phyloP scores from a whole-genome alignment of 352 stramenopile genomes.

The Phytophthora sp. region DNA sequence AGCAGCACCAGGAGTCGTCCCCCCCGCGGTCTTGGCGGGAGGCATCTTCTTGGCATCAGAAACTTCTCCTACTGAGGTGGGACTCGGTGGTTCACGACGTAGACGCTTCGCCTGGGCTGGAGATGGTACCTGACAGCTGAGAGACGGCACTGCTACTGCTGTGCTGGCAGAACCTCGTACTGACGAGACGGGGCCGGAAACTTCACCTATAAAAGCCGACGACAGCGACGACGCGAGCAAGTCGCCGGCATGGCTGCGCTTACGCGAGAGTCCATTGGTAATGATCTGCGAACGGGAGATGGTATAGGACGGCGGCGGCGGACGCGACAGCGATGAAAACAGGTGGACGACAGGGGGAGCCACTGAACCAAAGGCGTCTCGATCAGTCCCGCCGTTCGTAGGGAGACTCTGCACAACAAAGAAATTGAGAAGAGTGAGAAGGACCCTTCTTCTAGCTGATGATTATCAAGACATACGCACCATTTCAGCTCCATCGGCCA shows the following conservation, averaged over 20 bases:
- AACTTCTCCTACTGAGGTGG: conserved; percentile 57
- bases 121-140: conserved; percentile 23
- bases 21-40: conserved; percentile 14
- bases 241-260: conserved; percentile 26
- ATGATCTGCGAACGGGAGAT: conserved; percentile 31
- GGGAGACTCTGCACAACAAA: conserved; percentile 34
- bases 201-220: not conserved
- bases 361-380: conserved; percentile 32
- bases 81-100: conserved; percentile 45
- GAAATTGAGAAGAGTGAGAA: conserved; percentile 2
- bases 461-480: conserved; percentile 27
- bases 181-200: not conserved
- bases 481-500: conserved; percentile 58
- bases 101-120: conserved; percentile 35
- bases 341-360: conserved; percentile 10
- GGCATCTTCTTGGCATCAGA: conserved; percentile 32
- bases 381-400: conserved; percentile 43
- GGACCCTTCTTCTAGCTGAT: not conserved
- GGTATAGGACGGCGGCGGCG: conserved; percentile 26
- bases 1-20: conserved; percentile 34
- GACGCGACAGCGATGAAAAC: conserved; percentile 19
- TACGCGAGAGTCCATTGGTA: conserved; percentile 18
- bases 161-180: not conserved
- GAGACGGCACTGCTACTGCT: conserved; percentile 4
- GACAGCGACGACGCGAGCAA: conserved; percentile 4